Evolutionary conservation across 1,284 basidiomycete species (phyloP).

Genomic region (Porphyrellus sp.): DNA sequence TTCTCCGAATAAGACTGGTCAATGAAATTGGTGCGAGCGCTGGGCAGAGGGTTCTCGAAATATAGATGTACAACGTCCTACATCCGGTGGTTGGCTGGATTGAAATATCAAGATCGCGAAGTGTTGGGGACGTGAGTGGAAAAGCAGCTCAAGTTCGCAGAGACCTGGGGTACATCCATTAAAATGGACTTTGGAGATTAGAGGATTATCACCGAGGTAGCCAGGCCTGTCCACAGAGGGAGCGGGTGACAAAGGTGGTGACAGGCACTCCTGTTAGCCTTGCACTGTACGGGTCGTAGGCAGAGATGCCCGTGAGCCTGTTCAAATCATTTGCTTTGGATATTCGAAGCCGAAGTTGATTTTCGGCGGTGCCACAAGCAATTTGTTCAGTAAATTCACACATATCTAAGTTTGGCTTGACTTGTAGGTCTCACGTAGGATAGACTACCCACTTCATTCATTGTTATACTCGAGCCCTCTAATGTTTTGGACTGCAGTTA

Average conservation of each 20-base stretch:
- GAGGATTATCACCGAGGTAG: conserved; percentile 8
- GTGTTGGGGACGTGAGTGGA: conserved; percentile 28
- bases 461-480: no score
- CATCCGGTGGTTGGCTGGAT: conserved; percentile 30
- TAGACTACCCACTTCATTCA: no score
- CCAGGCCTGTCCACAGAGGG: conserved; percentile 13
- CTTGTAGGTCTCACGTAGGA: no score
- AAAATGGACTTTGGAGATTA: conserved; percentile 24
- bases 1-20: conserved; percentile 4
- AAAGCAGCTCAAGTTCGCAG: conserved; percentile 32
- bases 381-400: no score
- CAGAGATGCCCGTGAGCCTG: conserved; percentile 22
- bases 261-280: conserved; percentile 6
- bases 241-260: conserved; percentile 18
- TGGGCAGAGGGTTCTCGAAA: conserved; percentile 33
- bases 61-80: conserved; percentile 32
- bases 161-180: conserved; percentile 30
- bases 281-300: conserved; percentile 8
- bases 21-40: background rate
- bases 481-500: no score
- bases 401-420: no score
- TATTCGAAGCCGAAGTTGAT: conserved; percentile 24
- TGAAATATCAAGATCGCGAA: conserved; percentile 23
- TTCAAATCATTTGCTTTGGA: conserved; percentile 13
- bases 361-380: conserved; percentile 31